phyloP scores from a whole-genome alignment of 1,139 yeast genomes.

The Taphrina communis region DNA sequence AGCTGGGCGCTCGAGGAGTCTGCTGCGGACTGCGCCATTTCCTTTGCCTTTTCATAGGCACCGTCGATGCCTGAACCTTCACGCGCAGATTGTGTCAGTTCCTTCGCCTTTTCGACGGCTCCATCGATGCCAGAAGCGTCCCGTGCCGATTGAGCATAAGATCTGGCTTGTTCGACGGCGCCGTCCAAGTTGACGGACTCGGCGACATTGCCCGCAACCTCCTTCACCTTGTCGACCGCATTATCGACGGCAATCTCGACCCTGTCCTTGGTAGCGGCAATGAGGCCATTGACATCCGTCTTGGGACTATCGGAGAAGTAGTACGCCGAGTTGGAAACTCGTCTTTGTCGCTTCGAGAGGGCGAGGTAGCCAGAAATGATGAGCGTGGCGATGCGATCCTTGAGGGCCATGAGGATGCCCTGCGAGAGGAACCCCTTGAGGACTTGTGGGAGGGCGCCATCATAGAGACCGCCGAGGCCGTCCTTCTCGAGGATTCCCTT shows the following conservation, averaged over 20 bases:
- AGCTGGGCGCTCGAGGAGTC: conserved; percentile 1
- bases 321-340: not conserved
- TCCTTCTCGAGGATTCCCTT: conserved; percentile 27
- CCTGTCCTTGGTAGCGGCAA: conserved; percentile 32
- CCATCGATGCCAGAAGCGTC: conserved; percentile 8
- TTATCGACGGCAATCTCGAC: conserved; percentile 34
- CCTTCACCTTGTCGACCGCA: conserved; percentile 34
- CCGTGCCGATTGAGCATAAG: conserved; percentile 19
- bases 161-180: conserved; percentile 3
- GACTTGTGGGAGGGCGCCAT: conserved; percentile 37
- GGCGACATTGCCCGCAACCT: conserved; percentile 25
- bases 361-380: conserved; percentile 36
- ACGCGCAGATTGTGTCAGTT: not conserved
- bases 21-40: conserved; percentile 13
- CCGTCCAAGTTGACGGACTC: conserved; percentile 20
- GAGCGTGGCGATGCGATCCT: conserved; percentile 30
- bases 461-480: conserved; percentile 37
- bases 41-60: conserved; percentile 7
- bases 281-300: conserved; percentile 39
- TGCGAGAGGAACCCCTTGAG: conserved; percentile 40
- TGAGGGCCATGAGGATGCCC: conserved; percentile 40
- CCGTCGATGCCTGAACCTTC: conserved; percentile 13
- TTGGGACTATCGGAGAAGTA: conserved; percentile 37
- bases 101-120: conserved; percentile 16
- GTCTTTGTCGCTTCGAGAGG: not conserved